Evolutionary conservation across 1,284 basidiomycete species (phyloP).

Genomic region (Cystobasidium pallidum): DNA sequence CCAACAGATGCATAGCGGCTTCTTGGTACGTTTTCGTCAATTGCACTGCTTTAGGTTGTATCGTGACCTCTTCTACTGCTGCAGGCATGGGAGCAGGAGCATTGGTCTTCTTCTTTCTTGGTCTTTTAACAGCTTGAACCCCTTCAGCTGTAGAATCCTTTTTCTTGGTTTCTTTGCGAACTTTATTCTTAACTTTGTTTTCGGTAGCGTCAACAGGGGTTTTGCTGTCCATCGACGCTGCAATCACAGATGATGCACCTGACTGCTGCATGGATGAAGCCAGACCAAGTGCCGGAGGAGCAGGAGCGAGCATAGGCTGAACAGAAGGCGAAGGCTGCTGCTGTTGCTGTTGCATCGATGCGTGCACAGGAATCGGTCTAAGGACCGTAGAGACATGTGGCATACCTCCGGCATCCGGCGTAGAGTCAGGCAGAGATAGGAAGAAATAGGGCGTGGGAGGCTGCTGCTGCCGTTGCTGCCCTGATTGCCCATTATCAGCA

Average conservation of each 20-base stretch:
- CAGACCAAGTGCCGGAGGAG: not conserved
- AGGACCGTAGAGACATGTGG: not conserved
- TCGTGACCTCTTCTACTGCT: too few species aligned
- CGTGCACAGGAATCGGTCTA: not conserved
- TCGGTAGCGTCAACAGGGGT: not conserved
- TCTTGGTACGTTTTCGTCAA: conserved; percentile 21
- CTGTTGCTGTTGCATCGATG: not conserved
- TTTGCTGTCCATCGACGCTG: not conserved
- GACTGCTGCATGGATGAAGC: not conserved
- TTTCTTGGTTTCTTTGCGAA: not conserved
- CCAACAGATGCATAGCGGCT: conserved; percentile 36
- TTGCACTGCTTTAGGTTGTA: not conserved
- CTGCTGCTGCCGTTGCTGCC: not conserved
- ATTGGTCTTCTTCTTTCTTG: conserved; percentile 10
- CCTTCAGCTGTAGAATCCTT: not conserved
- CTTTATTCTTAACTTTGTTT: not conserved
- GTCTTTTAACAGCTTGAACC: not conserved
- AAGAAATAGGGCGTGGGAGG: conserved; percentile 22
- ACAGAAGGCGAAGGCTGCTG: not conserved
- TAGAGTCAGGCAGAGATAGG: conserved; percentile 16
- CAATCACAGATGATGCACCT: not conserved
- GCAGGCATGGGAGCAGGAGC: not conserved
- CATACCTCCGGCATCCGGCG: not conserved
- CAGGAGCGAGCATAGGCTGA: not conserved
- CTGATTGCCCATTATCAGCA: not conserved